Evolutionary conservation across 129 eudicot species (phyloP).

Genomic region (Daucus carota): DNA sequence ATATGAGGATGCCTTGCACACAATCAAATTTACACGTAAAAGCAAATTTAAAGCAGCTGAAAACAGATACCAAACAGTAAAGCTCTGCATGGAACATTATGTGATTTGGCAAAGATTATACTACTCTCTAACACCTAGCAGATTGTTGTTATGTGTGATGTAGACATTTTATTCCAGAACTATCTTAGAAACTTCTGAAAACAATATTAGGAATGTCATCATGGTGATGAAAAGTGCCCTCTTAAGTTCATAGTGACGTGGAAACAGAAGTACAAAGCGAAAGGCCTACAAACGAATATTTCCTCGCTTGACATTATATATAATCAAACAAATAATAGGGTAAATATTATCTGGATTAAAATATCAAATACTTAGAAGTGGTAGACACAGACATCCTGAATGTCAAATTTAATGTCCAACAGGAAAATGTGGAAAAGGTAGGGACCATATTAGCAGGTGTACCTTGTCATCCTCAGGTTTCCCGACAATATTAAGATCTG

Average conservation of each 20-base stretch:
- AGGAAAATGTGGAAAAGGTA: background rate
- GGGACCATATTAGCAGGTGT: constrained; percentile 8
- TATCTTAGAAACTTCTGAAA: background rate
- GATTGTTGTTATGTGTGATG: background rate
- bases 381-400: background rate
- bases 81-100: background rate
- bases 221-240: background rate
- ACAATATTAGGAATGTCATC: background rate
- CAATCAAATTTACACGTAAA: background rate
- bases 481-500: constrained; percentile 67
- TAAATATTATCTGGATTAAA: background rate
- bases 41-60: background rate
- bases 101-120: background rate
- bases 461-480: constrained; percentile 99
- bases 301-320: background rate
- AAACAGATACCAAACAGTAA: background rate
- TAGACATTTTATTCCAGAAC: background rate
- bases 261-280: background rate
- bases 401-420: background rate
- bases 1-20: background rate
- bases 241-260: background rate
- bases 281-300: background rate
- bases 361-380: no score
- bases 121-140: background rate
- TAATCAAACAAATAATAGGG: background rate